Evolutionary conservation across 495 filamentous ascomycete species (phyloP).

Genomic region (Aspergillus indologenus): DNA sequence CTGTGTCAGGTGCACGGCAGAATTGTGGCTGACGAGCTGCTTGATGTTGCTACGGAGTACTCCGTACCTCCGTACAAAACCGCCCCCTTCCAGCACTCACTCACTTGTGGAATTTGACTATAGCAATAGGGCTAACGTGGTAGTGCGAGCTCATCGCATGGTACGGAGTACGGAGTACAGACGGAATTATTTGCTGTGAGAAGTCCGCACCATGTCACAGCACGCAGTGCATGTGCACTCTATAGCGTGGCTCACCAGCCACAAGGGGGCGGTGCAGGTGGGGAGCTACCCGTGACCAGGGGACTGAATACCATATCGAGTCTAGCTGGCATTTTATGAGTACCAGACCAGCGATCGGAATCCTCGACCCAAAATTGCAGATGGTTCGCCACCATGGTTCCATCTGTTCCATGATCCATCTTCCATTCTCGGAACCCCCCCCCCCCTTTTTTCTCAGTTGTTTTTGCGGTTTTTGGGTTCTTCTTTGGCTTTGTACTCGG

Average conservation of each 20-base stretch:
- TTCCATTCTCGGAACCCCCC: background rate
- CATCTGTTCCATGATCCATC: background rate
- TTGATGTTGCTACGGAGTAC: too few relatives aligned
- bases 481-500: background rate
- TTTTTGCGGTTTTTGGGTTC: background rate
- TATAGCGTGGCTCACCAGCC: background rate
- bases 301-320: background rate
- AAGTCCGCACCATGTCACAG: too few relatives aligned
- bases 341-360: background rate
- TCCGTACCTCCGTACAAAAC: too few relatives aligned
- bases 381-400: background rate
- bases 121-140: too few relatives aligned
- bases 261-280: background rate
- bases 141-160: too few relatives aligned
- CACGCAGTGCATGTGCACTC: too few relatives aligned
- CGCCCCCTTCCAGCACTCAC: background rate
- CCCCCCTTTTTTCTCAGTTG: background rate
- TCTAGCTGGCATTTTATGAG: background rate
- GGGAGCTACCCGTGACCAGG: too few relatives aligned
- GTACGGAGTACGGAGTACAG: too few relatives aligned
- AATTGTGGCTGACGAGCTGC: background rate
- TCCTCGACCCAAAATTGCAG: background rate
- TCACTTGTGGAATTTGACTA: background rate
- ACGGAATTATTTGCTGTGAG: too few relatives aligned
- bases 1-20: background rate